A percentile compares a stretch with the other conserved stretches of the same genome.
Conservation (phyloP, 2,329 filamentous ascomycete species). For the Colletotrichum camelliae region DNA sequence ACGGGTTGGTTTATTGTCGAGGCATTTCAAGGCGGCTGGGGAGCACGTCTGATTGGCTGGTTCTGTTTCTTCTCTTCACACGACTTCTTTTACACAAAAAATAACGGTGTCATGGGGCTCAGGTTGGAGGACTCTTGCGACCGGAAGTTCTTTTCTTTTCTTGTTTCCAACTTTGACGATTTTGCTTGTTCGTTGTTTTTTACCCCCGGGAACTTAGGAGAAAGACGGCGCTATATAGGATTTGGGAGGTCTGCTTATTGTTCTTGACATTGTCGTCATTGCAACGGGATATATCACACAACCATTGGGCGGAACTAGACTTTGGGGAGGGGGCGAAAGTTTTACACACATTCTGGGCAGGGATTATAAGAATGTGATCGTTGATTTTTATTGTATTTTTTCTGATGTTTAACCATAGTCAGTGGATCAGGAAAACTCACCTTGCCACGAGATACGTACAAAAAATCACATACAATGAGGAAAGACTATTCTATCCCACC, state of each 20-base stretch:
- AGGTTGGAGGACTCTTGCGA: neutral
- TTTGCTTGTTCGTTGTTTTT: neutral
- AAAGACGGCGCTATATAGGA: slow-evolving; percentile 17
- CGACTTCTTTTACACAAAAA: neutral
- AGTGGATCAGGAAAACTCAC: neutral
- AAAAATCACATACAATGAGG: neutral
- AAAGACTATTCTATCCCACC: neutral
- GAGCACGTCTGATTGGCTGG: neutral
- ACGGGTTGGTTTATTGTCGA: neutral
- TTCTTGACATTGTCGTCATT: neutral
- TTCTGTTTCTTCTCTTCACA: neutral
- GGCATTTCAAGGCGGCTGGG: slow-evolving; percentile 10
- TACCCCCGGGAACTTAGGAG: neutral
- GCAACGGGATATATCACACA: neutral
- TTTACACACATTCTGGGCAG: slow-evolving; percentile 13
- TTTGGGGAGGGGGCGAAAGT: neutral
- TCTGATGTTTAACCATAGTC: slow-evolving; percentile 10
- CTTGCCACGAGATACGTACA: neutral
- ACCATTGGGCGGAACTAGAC: slow-evolving; percentile 14
- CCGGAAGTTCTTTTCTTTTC: neutral
- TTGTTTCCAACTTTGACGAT: neutral
- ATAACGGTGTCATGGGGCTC: slow-evolving; percentile 1
- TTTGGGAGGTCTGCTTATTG: neutral
- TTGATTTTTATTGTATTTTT: neutral
- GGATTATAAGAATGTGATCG: slow-evolving; percentile 14